Evolutionary conservation across 2,329 filamentous ascomycete species (phyloP), one percentile per base, ranked within the genome.

Genomic region (Helicocarpus griseus): DNA sequence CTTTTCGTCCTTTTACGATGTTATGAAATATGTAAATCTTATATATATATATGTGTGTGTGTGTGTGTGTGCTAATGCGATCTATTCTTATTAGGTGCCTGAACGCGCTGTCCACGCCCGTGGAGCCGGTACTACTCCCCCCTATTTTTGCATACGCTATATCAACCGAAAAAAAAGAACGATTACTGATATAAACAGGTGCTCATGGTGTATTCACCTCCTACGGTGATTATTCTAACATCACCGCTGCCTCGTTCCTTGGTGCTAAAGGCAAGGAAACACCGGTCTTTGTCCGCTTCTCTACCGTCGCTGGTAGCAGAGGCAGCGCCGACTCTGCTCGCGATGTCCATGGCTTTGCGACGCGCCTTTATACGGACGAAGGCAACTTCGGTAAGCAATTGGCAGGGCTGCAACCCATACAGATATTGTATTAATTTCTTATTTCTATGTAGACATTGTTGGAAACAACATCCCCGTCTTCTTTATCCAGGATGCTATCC

Each of bases 341-440:
- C 33, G 85, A 89, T 70, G 82, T 87, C 0, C 84, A 85, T 55
- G 85, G 85, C 1, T 88, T 87, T 59, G 85, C 85, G 2, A 78
- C 75, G 47, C 76, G 77, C 51, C 83, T 85, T 58, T 87, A 87
- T 60, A 87, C 85, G 0, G 81, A 86, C 36, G 82, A 86, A 58
- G 85, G 85, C 24, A 88, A 87, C 64, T 83, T 69, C n/a, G 68
- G 67, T 67, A 60, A 39, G 60, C 51, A 35, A 17, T 22, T 45
- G 6, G 19, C 5, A 9, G 14, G 21, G 14, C 11, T 26, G 4
- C 14, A n/a, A 17, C 13, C 39, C 4, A 21, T 26, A 17, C 13
- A 26, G 24, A 14, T 9, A 36, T 4, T 36, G 2, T 48, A 31
- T 35, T 11, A 48, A 21, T 8, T 9, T n/a, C 21, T 14, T 28